Evolutionary conservation across 305 asterid species (phyloP), one percentile per base, ranked within the genome.

Genomic region (Solanum aculeatissimum): DNA sequence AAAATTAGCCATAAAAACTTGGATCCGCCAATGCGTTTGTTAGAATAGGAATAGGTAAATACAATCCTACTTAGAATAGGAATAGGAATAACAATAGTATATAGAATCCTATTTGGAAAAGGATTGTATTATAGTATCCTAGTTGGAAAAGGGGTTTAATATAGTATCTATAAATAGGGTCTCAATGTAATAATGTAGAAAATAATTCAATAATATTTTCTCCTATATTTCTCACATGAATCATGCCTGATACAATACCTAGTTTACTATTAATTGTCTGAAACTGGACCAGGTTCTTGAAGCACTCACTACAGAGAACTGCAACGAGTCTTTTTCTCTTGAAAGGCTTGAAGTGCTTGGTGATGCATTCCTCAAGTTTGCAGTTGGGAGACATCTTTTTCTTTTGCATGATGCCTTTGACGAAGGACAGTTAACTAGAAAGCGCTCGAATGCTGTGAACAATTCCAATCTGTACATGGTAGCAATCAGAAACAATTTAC

Each of bases 291-390:
- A 97, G 99, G 91, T 97, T 93, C 99, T 97, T 89, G 98, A 97
- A 93, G 99, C 99, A 83, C 92, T 97, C 85, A 97, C 99, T 72
- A 97, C 99, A 29, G 99, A 94, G 91, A 93, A 89, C 89, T 94
- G 99, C 89, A 57, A 85, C 80, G 99, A 97, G 85, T 88, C 89
- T 85, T 94, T 95, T 85, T 95, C 99, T 88, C 95, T 95, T 85
- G 99, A 97, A 92, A 94, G 99, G 89, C 96, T 95, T 90, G 99
- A 97, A 89, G 97, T 94, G 85, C 98, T 97, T 90, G 99, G 99
- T 81, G 99, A 97, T 83, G 97, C 98, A 71, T 95, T 97, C 91
- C 99, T 97, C 81, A 97, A 97, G 91, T 93, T 94, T 89, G 98
- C 95, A 38, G 99, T 94, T 85, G 98, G 96, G 62, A 92, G 98